Conservation (phyloP, 768 basidiomycete genomes). For the Boletus rubescentipes region DNA sequence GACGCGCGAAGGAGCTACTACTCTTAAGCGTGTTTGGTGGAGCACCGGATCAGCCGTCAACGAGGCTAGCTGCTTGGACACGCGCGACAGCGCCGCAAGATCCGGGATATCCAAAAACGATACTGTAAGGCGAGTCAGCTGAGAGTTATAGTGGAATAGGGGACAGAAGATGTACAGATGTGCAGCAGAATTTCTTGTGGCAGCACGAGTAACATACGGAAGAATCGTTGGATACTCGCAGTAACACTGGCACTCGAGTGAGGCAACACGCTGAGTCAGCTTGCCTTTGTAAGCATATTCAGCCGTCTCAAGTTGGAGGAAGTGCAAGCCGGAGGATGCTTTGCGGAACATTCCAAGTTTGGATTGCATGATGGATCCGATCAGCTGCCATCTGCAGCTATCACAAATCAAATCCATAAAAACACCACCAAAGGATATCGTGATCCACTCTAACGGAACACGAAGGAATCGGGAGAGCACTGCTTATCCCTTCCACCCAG, state of each 20-base stretch:
- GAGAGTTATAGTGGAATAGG: not conserved
- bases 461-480: conserved; percentile 10
- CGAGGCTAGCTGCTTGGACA: conserved; percentile 45
- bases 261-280: conserved; percentile 17
- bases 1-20: conserved; percentile 67
- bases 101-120: conserved; percentile 76
- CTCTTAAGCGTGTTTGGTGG: conserved; percentile 57
- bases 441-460: conserved; percentile 6
- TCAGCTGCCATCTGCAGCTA: not conserved
- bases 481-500: conserved; percentile 13
- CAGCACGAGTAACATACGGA: conserved; percentile 33
- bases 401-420: not conserved
- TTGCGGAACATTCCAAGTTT: not conserved
- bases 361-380: conserved; percentile 1
- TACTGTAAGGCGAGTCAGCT: conserved; percentile 38
- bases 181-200: conserved; percentile 59
- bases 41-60: conserved; percentile 64
- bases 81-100: conserved; percentile 50
- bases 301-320: not conserved
- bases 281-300: conserved; percentile 8
- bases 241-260: no score
- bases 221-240: not conserved
- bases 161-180: conserved; percentile 45
- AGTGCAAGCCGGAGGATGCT: not conserved
- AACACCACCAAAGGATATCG: conserved; percentile 1